Conservation (phyloP, 257 asterid species). For the Ehretia macrophylla region DNA sequence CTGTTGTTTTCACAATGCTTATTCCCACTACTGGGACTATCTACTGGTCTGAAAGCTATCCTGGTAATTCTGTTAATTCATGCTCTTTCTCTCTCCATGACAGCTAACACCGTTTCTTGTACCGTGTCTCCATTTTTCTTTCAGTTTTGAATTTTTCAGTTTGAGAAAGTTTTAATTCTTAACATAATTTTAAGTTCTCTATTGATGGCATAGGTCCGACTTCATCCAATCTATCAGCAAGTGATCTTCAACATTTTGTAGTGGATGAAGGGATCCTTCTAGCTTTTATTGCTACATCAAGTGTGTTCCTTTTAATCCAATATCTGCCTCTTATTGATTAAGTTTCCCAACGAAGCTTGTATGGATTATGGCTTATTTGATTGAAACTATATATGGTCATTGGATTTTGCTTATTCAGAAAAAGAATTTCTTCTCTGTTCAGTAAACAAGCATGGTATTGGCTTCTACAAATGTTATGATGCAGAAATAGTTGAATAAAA, state of each 20-base stretch:
- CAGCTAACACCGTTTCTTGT: too few species aligned
- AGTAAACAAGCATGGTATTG: too few species aligned
- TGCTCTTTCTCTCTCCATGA: background rate
- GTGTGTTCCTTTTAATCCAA: conserved; percentile 31
- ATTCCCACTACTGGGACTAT: conserved; percentile 61
- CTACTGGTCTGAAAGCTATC: conserved; percentile 59
- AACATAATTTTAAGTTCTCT: conserved; percentile 1
- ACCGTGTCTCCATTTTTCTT: background rate
- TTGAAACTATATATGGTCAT: too few species aligned
- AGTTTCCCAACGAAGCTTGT: too few species aligned
- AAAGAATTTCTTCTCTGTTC: too few species aligned
- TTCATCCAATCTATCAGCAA: conserved; percentile 40
- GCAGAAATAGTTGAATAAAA: too few species aligned
- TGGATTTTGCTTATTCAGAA: too few species aligned
- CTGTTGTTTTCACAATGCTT: conserved; percentile 42
- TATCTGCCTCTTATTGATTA: too few species aligned
- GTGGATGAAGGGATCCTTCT: conserved; percentile 68
- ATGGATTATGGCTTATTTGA: too few species aligned
- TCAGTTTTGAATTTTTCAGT: too few species aligned
- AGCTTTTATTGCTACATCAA: conserved; percentile 58
- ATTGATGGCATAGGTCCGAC: conserved; percentile 45
- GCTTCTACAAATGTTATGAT: too few species aligned
- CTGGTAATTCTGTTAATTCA: conserved; percentile 41
- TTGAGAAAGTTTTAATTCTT: background rate
- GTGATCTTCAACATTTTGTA: conserved; percentile 62